Conservation (phyloP, 768 basidiomycete genomes). For the Phallus indusiatus region DNA sequence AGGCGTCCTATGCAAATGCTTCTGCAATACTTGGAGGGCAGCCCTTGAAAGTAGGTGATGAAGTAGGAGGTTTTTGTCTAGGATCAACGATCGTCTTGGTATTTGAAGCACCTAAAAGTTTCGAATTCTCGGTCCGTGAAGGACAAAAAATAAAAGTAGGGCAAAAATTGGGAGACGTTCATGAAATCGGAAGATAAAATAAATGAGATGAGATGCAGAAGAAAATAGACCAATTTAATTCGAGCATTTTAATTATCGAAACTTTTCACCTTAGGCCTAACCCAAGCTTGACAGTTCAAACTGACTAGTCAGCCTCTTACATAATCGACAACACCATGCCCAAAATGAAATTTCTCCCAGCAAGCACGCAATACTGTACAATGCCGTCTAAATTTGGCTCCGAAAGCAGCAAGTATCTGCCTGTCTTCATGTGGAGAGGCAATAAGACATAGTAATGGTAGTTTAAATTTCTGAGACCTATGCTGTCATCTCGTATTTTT, state of each 20-base stretch:
- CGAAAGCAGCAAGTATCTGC: background rate
- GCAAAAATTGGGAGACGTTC: slow-evolving; percentile 60
- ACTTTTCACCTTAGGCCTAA: too few relatives aligned
- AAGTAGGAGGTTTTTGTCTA: slow-evolving; percentile 95
- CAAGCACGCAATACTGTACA: background rate
- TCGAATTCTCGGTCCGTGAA: slow-evolving; percentile 64
- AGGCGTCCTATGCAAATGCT: slow-evolving; percentile 84
- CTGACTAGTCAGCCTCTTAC: too few relatives aligned
- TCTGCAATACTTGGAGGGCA: slow-evolving; percentile 80
- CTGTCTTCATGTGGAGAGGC: background rate
- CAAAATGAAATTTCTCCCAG: too few relatives aligned
- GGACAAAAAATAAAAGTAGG: slow-evolving; percentile 88
- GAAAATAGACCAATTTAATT: too few relatives aligned
- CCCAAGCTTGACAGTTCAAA: too few relatives aligned
- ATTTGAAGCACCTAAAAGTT: slow-evolving; percentile 85
- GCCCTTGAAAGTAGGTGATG: slow-evolving; percentile 78
- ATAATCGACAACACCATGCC: too few relatives aligned
- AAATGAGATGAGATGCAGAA: too few relatives aligned
- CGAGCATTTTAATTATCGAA: too few relatives aligned
- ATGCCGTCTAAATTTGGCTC: background rate
- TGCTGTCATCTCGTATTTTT: too few relatives aligned
- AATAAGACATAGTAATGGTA: background rate
- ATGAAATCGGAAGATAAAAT: too few relatives aligned
- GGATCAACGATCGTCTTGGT: slow-evolving; percentile 95
- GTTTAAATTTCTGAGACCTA: background rate